Percentiles rank a stretch among this genome's conserved stretches.
Evolutionary conservation across 148 eudicot species (phyloP).

Genomic region (Mesembryanthemum crystallinum): DNA sequence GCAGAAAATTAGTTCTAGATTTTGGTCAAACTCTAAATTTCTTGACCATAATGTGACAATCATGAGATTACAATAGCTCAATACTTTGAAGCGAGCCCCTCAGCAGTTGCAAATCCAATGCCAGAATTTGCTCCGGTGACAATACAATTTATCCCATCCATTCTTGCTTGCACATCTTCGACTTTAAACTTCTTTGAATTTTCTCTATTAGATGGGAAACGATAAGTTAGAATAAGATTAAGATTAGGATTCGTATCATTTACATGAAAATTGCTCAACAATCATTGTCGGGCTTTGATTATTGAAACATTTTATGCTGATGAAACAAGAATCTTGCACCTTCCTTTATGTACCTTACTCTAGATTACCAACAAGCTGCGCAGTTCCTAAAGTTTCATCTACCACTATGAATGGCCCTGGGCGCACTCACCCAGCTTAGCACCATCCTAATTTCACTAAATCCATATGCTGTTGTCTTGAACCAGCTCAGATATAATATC

Average conservation of each 20-base stretch:
- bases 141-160: conserved; percentile 85
- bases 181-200: conserved; percentile 70
- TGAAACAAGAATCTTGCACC: neutral
- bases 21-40: neutral
- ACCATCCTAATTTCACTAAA: too few relatives aligned
- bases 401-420: too few relatives aligned
- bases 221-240: neutral
- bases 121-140: conserved; percentile 99
- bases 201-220: conserved; percentile 43
- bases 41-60: neutral
- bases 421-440: too few relatives aligned
- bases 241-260: neutral
- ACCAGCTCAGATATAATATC: too few relatives aligned
- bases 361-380: too few relatives aligned
- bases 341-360: too few relatives aligned
- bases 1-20: neutral
- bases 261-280: neutral
- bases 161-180: conserved; percentile 60
- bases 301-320: neutral
- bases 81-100: conserved; percentile 91
- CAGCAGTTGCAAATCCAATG: conserved; percentile 83
- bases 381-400: too few relatives aligned
- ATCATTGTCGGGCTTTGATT: neutral
- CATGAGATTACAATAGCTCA: conserved; percentile 3
- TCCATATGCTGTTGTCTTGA: too few relatives aligned